Percentiles rank a stretch among this genome's conserved stretches.
phyloP scores from a whole-genome alignment of 2,329 filamentous ascomycete species.

The Lasiodiplodia citricola region DNA sequence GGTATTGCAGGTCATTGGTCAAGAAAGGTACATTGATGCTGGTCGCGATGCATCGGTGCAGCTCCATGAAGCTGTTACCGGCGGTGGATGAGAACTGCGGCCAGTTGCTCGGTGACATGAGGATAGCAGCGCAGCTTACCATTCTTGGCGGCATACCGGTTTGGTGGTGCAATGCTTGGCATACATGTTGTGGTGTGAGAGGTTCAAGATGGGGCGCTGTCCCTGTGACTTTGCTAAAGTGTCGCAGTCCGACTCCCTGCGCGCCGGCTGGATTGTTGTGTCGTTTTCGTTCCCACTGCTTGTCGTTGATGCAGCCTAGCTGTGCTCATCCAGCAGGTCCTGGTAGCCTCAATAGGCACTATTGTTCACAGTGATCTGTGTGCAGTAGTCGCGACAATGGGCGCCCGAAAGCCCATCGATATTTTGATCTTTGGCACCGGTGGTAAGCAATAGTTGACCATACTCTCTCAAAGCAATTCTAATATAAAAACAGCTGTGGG shows the following conservation, averaged over 20 bases:
- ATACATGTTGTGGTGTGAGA: background rate
- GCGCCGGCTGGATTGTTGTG: background rate
- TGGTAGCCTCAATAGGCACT: background rate
- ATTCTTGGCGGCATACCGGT: constrained; percentile 16
- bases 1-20: background rate
- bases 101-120: constrained; percentile 2
- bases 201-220: constrained; percentile 2
- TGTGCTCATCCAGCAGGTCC: background rate
- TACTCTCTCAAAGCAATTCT: background rate
- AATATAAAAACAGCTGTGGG: constrained; percentile 30
- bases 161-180: background rate
- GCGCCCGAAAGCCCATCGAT: constrained; percentile 10
- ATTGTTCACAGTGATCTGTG: background rate
- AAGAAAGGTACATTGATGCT: background rate
- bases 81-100: background rate
- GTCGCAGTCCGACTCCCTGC: background rate
- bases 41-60: background rate
- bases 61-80: constrained; percentile 2
- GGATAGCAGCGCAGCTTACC: background rate
- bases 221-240: background rate
- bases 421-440: constrained; percentile 26
- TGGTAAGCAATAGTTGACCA: background rate
- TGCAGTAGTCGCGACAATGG: constrained; percentile 3
- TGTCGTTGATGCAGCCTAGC: background rate
- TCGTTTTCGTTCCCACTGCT: constrained; percentile 21